Conservation (phyloP, 2,329 filamentous ascomycete species). For the Penicillium verrucosum region DNA sequence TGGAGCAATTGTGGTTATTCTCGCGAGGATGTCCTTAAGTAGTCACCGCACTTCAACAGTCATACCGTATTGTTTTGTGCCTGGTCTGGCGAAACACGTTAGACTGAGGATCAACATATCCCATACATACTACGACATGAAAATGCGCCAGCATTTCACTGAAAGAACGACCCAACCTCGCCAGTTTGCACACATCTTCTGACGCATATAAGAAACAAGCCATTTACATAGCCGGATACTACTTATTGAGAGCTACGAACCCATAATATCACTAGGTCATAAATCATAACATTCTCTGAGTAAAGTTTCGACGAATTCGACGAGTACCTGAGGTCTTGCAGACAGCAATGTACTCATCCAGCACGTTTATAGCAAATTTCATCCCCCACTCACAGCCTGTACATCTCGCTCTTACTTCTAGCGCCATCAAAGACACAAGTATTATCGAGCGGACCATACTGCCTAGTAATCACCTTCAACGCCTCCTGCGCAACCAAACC, state of each 20-base stretch:
- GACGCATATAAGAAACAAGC: background rate
- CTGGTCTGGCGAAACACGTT: background rate
- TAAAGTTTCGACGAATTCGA: background rate
- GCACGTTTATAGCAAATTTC: background rate
- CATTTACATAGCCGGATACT: background rate
- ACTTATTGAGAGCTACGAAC: background rate
- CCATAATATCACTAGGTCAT: constrained; percentile 4
- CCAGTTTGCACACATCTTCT: background rate
- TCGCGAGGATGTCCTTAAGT: background rate
- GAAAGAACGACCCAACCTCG: background rate
- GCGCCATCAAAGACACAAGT: constrained; percentile 63
- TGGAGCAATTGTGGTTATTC: background rate
- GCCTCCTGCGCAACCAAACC: constrained; percentile 96
- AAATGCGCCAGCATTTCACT: background rate
- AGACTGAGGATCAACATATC: background rate
- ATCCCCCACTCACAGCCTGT: constrained; percentile 41
- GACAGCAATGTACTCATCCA: background rate
- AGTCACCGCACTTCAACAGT: background rate
- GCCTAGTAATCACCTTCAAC: constrained; percentile 73
- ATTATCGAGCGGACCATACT: constrained; percentile 64
- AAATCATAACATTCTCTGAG: constrained; percentile 6
- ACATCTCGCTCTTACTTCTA: constrained; percentile 53
- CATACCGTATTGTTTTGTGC: no score
- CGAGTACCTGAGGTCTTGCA: background rate
- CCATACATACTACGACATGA: background rate